Conservation (phyloP, 1,139 yeast species). For the Geotrichum klebahnii region DNA sequence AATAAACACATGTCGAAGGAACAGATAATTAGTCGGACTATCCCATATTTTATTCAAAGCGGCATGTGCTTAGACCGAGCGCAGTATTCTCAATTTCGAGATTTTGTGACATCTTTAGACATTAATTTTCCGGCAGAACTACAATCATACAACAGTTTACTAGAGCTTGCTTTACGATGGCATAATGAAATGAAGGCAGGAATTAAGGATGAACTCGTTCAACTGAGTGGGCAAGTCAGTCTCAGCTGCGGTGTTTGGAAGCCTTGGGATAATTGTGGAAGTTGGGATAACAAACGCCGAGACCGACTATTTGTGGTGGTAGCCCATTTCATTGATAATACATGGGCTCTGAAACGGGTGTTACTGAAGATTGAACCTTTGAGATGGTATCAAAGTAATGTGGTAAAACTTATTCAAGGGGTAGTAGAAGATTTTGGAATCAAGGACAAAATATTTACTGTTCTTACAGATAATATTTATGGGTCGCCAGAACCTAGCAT, state of each 20-base stretch:
- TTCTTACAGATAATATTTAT: slow-evolving; percentile 14
- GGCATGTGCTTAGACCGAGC: slow-evolving; percentile 18
- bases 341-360: slow-evolving; percentile 21
- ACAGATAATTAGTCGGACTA: slow-evolving; percentile 17
- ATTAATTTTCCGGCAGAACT: slow-evolving; percentile 18
- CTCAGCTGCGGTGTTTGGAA: slow-evolving; percentile 23
- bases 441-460: slow-evolving; percentile 19
- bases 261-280: slow-evolving; percentile 19
- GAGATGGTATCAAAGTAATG: slow-evolving; percentile 20
- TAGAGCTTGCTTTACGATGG: slow-evolving; percentile 19
- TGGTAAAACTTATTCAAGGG: slow-evolving; percentile 16
- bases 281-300: slow-evolving; percentile 11
- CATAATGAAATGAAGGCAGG: slow-evolving; percentile 18
- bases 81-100: slow-evolving; percentile 17
- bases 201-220: slow-evolving; percentile 16
- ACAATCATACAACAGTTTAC: slow-evolving; percentile 20
- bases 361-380: slow-evolving; percentile 18
- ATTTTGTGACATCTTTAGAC: slow-evolving; percentile 16
- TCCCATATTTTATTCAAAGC: slow-evolving; percentile 20
- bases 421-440: slow-evolving; percentile 19
- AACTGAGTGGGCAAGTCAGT: slow-evolving; percentile 18
- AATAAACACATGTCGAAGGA: slow-evolving; percentile 15
- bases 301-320: slow-evolving; percentile 20
- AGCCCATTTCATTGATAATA: slow-evolving; percentile 20
- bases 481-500: slow-evolving; percentile 1